Base-by-base conservation (phyloP, 345 rosid genomes). In the Populus tremula region DNA sequence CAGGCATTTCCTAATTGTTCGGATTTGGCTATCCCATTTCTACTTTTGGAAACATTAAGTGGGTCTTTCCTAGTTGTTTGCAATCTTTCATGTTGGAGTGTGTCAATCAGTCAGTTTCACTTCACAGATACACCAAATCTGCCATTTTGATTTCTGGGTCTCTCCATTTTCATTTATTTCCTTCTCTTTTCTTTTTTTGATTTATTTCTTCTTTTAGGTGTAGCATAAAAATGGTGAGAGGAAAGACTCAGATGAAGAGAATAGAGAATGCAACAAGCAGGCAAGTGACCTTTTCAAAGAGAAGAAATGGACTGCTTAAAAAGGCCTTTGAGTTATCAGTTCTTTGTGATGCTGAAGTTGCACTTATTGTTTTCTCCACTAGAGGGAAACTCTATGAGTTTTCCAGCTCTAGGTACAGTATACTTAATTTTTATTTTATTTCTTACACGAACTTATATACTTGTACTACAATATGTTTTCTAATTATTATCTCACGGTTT, bases 181-280 rank as follows among this genome's bases (percentile, higher is more conserved):
- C 21, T 36, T 25, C 62, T 27, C 72, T 13, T 25, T 25, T 25
- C 13, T 2, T 20, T 54, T 72, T 35, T 31, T 76, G 71, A 47
- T 68, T 66, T 38, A 27, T 20, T 36, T n/a, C 21, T 36, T 39
- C 16, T 16, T 31, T 23, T 66, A 33, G 20, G 11, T 16, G 31
- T 0, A n/a, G 2, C 12, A 10, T 41, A 56, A 73, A 65, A 76
- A 91, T 93, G 97, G 94, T 89, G 89, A 85, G 95, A 76, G 95
- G 95, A 68, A 93, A 91, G 81, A 93, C 94, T 59, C 90, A 93
- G 88, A 90, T 93, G 97, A 91, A 90, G 91, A 88, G 97, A 82
- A 93, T 93, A 77, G 97, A 91, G 85, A 93, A 93, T 70, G 88
- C 87, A 1, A 91, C 95, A 12, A 93, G 94, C 87, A 87, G 97